These are phyloP conservation scores for Alternaria triticimaculans DNA, from an alignment of 2,329 filamentous ascomycete genomes.

Conservation along the genomic window DNA sequence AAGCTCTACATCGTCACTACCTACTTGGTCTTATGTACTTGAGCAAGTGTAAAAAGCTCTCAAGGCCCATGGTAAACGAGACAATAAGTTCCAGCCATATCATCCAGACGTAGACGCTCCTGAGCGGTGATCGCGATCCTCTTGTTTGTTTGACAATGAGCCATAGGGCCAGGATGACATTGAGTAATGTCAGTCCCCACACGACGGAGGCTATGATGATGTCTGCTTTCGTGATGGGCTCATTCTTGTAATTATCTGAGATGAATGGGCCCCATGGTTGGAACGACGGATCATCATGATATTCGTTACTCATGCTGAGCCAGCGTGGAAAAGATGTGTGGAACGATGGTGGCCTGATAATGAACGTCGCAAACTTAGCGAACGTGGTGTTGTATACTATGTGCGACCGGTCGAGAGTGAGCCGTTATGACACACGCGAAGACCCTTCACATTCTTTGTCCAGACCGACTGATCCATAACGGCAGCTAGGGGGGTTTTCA, in stretches of 20 bases:
- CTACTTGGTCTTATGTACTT: conserved; percentile 44
- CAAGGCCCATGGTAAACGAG: conserved; percentile 52
- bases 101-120: conserved; percentile 56
- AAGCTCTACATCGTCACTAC: neutral
- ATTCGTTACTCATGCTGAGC: conserved; percentile 26
- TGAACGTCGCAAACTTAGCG: neutral
- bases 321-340: neutral
- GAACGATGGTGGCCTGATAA: neutral
- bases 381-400: neutral
- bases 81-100: conserved; percentile 57
- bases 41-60: conserved; percentile 47
- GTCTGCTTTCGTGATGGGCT: conserved; percentile 39
- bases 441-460: conserved; percentile 14
- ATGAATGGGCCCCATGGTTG: conserved; percentile 36
- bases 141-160: conserved; percentile 39
- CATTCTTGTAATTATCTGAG: conserved; percentile 27
- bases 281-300: conserved; percentile 22
- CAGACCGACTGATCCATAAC: conserved; percentile 11
- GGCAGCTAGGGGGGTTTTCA: conserved; percentile 21
- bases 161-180: conserved; percentile 38
- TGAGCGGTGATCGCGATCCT: conserved; percentile 33
- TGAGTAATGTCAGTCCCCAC: conserved; percentile 39
- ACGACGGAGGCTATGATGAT: conserved; percentile 42
- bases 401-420: neutral
- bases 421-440: neutral